These are phyloP conservation scores for Xylaria flabelliformis DNA, from an alignment of 495 filamentous ascomycete species.

Conservation along the genomic window DNA sequence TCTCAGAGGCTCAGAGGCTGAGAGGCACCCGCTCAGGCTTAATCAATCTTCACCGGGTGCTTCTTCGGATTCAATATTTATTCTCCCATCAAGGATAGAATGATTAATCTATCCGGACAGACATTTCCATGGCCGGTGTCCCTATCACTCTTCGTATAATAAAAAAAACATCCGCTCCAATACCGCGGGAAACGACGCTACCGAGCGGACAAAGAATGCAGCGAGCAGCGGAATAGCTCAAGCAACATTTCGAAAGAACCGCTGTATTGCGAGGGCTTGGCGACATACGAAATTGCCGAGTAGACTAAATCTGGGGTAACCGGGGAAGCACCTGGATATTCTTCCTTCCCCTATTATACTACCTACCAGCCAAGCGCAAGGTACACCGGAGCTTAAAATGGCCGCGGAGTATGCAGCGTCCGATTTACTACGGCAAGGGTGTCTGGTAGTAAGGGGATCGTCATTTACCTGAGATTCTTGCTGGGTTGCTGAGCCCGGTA, in stretches of 20 bases:
- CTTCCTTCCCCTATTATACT: neutral
- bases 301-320: constrained; percentile 1
- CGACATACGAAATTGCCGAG: neutral
- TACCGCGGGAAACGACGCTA: constrained; percentile 5
- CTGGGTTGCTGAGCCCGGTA: constrained; percentile 1
- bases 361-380: neutral
- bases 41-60: neutral
- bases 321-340: neutral
- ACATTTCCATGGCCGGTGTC: neutral
- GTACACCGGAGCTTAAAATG: neutral
- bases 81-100: neutral
- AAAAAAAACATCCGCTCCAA: neutral
- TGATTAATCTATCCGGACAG: neutral
- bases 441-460: neutral
- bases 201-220: neutral
- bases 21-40: neutral
- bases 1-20: neutral
- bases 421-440: neutral
- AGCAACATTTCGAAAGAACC: neutral
- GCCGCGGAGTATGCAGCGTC: constrained; percentile 16
- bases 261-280: neutral
- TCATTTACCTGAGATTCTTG: constrained; percentile 6
- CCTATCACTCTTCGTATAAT: neutral
- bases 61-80: neutral
- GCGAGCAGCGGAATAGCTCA: neutral